Base-by-base conservation (phyloP, 495 filamentous ascomycete species). In the Aspergillus olivimuriae region DNA sequence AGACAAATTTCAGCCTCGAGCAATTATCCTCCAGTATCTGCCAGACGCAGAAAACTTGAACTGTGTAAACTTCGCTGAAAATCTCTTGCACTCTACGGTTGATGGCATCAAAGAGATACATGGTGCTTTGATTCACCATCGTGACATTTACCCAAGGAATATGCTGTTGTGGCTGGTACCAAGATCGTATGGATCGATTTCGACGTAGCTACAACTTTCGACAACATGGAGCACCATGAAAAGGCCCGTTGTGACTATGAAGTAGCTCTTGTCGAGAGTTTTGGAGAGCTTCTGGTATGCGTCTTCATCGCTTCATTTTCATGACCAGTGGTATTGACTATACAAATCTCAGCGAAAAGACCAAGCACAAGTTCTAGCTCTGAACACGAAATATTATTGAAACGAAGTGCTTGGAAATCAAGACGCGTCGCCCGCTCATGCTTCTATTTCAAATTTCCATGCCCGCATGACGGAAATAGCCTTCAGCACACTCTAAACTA, bases 111-210 rank as follows among this genome's bases (percentile, higher is more conserved):
- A 30, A 16, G 22, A 30, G 20, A 41, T 41, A 11, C 38, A 41
- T 14, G 7, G n/a, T 8, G 38, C 38, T n/a, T 9, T 14, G 0
- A 14, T 41, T 4, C 38, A 41, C 8, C 38, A 41, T 14, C 38
- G 16, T 5, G 38, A 41, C 20, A 41, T 41, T 3, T 41, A 41
- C 12, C 38, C 38, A 6, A 41, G 30, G 19, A 41, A 41, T 30
- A 24, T 41, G 8, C 38, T 41, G 10, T 41, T 2, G 38, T 41
- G 1, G 9, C 9, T 41, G 23, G 22, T 7, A 4, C 12, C 3
- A 41, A 16, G 16, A n/a, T 41, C 9, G 38, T 41, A 2, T 41
- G 38, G 38, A 41, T 41, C 6, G 38, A 41, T 26, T 41, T 41
- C 19, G 38, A 41, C 14, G 38, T 41, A 15, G 38, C 38, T 7